Percentiles rank a stretch among this genome's conserved stretches.
These are phyloP conservation scores for Termitomyces sp. DNA, from an alignment of 768 basidiomycete genomes.

Conservation along the genomic window DNA sequence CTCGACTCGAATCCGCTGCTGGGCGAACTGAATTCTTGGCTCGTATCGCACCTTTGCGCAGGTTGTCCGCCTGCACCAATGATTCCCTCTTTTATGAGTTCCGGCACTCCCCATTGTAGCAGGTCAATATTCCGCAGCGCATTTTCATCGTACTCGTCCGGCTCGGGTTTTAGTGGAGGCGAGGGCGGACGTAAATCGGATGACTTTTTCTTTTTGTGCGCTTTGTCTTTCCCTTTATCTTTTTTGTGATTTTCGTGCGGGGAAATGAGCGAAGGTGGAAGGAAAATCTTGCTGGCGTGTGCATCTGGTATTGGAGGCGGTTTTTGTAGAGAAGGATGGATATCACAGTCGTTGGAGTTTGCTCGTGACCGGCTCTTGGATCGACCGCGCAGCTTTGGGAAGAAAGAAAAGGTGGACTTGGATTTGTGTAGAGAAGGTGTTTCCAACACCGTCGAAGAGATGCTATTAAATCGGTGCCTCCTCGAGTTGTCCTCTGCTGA, in stretches of 20 bases:
- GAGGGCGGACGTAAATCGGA: constrained; percentile 24
- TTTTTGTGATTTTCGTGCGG: not conserved
- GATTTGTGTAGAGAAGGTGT: constrained; percentile 31
- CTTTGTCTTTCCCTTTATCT: not conserved
- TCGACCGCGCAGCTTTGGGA: constrained; percentile 37
- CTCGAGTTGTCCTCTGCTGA: constrained; percentile 27
- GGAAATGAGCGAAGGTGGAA: not conserved
- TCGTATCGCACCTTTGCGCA: constrained; percentile 8
- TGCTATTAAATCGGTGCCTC: constrained; percentile 20
- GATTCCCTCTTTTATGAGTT: constrained; percentile 55
- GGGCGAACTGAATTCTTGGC: constrained; percentile 29
- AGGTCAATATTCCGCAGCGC: constrained; percentile 1
- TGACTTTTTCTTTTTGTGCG: constrained; percentile 24
- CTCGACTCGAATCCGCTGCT: constrained; percentile 38
- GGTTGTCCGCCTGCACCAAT: constrained; percentile 39
- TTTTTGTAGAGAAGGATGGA: constrained; percentile 32
- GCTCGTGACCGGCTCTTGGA: constrained; percentile 32
- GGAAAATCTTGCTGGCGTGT: constrained; percentile 8
- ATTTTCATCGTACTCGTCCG: constrained; percentile 11
- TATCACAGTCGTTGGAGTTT: constrained; percentile 24
- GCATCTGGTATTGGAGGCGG: constrained; percentile 27
- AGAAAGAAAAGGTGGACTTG: constrained; percentile 37
- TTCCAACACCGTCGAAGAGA: constrained; percentile 18
- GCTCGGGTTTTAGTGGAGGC: constrained; percentile 21
- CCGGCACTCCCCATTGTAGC: not conserved